Evolutionary conservation across 495 filamentous ascomycete species (phyloP), one percentile per base, ranked within the genome.

Genomic region (Geoglossum glabrum): DNA sequence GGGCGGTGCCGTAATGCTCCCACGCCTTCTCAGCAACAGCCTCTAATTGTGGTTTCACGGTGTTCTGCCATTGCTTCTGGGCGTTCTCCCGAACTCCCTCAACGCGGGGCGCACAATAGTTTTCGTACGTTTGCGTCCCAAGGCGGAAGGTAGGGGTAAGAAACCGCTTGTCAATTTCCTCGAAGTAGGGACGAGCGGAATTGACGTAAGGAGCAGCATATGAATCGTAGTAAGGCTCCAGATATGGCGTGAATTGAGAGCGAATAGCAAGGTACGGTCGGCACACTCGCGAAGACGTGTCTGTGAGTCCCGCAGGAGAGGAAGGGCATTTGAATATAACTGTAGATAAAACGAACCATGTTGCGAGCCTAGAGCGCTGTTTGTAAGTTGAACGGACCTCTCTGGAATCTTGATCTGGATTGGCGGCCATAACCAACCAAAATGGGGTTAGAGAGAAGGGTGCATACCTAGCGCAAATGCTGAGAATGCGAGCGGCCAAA

Each of bases 141-240:
- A 87, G 76, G 10, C 68, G 72, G 26, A 79, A 75, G 11, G 75
- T 74, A 7, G 86, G 92, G 3, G 76, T 74, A 63, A 85, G 81
- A 15, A 93, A 72, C 25, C 74, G 70, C 56, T 79, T 68, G 60
- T 92, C 79, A 61, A 89, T 66, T 1, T 74, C 72, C 13, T 80
- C 62, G 61, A 85, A 79, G 66, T 95, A 93, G 0, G 89, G 89
- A 33, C 78, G 77, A 27, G 77, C 84, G 26, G 76, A 64, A n/a
- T 88, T 79, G 52, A 95, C 79, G 62, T 95, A 87, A 13, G 85
- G 87, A 1, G 83, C 84, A 6, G 82, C 82, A 63, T 95, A 95
- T 33, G 75, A 64, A 59, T 90, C 72, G 66, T 95, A 97, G 70
- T 95, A 96, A 25, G 93, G 93, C 49, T 80, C 73, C 34, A 93